Conservation (phyloP, 1,139 yeast genomes). For the Meyerozyma carpophila region DNA sequence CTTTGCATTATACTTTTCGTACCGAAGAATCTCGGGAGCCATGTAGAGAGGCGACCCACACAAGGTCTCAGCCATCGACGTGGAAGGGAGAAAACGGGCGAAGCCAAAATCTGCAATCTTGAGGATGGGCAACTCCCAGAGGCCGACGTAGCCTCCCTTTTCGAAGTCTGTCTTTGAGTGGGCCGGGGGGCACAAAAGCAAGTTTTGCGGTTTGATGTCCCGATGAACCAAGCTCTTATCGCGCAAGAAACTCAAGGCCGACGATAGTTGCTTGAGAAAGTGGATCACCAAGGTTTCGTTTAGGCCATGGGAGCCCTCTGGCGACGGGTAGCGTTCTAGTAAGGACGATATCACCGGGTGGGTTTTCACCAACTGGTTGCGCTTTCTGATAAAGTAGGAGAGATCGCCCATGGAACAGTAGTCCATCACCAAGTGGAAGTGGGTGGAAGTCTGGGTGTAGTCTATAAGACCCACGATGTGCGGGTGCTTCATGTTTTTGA, state of each 20-base stretch:
- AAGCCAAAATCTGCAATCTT: conserved; percentile 97
- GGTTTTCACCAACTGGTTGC: conserved; percentile 64
- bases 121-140: conserved; percentile 83
- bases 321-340: conserved; percentile 78
- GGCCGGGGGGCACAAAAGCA: conserved; percentile 70
- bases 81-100: conserved; percentile 87
- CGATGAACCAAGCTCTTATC: conserved; percentile 83
- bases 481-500: conserved; percentile 84
- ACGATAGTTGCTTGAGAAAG: conserved; percentile 79
- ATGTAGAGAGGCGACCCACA: conserved; percentile 97
- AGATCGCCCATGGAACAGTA: conserved; percentile 94
- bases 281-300: conserved; percentile 75
- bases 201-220: conserved; percentile 91
- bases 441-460: conserved; percentile 69
- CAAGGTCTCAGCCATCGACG: conserved; percentile 91
- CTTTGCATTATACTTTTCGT: conserved; percentile 93
- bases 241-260: conserved; percentile 78
- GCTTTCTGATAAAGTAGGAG: conserved; percentile 75
- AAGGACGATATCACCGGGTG: conserved; percentile 78
- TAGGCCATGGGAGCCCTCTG: conserved; percentile 70
- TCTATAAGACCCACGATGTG: conserved; percentile 86
- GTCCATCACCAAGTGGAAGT: conserved; percentile 93
- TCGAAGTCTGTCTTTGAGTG: conserved; percentile 58
- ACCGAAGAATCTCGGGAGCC: conserved; percentile 96
- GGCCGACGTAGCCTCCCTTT: conserved; percentile 58